phyloP scores from a whole-genome alignment of 331 rosid species.

The Pyracantha coccinea region DNA sequence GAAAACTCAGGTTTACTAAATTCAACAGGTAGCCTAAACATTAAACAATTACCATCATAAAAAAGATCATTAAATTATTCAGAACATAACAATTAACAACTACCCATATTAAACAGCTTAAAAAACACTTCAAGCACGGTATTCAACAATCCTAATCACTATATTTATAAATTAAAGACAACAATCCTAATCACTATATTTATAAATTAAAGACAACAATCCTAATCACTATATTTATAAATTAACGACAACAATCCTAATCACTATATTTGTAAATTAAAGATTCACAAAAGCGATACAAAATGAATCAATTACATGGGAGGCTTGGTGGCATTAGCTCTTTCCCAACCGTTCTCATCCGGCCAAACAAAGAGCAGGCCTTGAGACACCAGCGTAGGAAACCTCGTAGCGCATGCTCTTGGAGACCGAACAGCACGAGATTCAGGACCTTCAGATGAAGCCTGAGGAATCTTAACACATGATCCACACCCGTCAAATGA shows the following conservation, averaged over 20 bases:
- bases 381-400: conserved; percentile 79
- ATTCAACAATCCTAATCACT: conserved; percentile 4
- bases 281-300: not conserved
- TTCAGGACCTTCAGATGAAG: conserved; percentile 79
- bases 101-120: not conserved
- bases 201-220: not conserved
- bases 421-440: conserved; percentile 72
- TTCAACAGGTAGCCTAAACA: conserved; percentile 83
- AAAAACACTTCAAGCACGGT: not conserved
- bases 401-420: conserved; percentile 72
- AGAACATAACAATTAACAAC: not conserved
- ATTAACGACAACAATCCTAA: not conserved
- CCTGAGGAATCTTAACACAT: conserved; percentile 79
- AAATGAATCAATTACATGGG: conserved; percentile 41
- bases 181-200: not conserved
- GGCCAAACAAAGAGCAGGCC: conserved; percentile 99
- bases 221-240: not conserved
- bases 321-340: conserved; percentile 67
- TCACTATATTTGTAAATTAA: not conserved
- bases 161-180: not conserved
- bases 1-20: conserved; percentile 78
- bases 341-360: conserved; percentile 87
- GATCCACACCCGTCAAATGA: conserved; percentile 85
- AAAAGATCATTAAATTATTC: conserved; percentile 17
- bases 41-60: conserved; percentile 5